Evolutionary conservation across 1,284 basidiomycete genomes (phyloP).

Genomic region (Apiotrichum sp.): DNA sequence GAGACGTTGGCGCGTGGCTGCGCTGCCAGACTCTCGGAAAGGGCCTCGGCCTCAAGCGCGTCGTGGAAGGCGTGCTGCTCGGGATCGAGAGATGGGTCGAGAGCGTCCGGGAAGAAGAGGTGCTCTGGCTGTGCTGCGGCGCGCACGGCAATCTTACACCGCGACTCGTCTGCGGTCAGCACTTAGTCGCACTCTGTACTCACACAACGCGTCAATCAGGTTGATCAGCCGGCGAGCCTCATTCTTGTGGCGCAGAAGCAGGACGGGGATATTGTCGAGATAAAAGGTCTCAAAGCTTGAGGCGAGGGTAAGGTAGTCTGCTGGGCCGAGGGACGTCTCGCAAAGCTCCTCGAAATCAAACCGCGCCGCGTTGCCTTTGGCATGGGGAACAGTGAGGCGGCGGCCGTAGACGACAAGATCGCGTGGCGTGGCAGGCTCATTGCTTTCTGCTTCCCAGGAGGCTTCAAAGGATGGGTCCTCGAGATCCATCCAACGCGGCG

Average conservation of each 20-base stretch:
- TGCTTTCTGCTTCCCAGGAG: constrained; percentile 22
- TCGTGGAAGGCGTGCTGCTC: constrained; percentile 25
- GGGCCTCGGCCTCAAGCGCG: constrained; percentile 56
- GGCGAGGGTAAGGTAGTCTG: constrained; percentile 63
- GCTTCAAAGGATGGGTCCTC: constrained; percentile 36
- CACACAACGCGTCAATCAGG: constrained; percentile 62
- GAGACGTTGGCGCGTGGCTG: constrained; percentile 59
- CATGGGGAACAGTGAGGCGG: constrained; percentile 52
- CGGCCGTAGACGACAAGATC: constrained; percentile 53
- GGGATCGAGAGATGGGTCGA: constrained; percentile 16
- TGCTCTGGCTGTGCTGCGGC: constrained; percentile 53
- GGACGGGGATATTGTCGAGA: constrained; percentile 57
- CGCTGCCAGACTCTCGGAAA: constrained; percentile 55
- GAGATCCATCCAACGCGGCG: constrained; percentile 25
- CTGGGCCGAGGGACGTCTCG: constrained; percentile 60
- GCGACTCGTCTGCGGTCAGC: constrained; percentile 40
- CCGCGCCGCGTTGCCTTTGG: constrained; percentile 49
- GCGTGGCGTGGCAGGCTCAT: constrained; percentile 12
- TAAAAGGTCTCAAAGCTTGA: constrained; percentile 57
- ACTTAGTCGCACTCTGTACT: constrained; percentile 19
- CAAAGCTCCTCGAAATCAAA: constrained; percentile 62
- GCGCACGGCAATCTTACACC: constrained; percentile 45
- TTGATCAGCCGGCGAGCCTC: constrained; percentile 66
- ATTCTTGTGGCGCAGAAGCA: constrained; percentile 57
- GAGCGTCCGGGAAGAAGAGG: constrained; percentile 59